A percentile compares a stretch with the other conserved stretches of the same genome.
phyloP scores from a whole-genome alignment of 345 rosid species.

The Moricandia moricandioides region DNA sequence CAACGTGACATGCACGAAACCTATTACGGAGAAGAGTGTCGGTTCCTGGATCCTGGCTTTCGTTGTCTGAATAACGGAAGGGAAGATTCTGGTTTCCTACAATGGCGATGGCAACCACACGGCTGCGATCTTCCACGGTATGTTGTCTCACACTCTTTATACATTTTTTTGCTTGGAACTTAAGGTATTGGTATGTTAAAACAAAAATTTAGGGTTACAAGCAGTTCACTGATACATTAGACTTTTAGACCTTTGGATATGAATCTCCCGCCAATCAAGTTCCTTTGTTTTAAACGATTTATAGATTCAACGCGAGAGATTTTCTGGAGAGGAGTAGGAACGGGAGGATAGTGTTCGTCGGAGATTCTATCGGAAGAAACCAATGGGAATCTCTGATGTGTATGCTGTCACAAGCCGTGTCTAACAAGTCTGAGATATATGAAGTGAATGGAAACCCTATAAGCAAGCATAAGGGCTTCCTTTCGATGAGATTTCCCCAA shows the following conservation, averaged over 20 bases:
- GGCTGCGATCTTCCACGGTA: slow-evolving; percentile 80
- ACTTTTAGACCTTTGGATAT: neutral
- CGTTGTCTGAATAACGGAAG: slow-evolving; percentile 67
- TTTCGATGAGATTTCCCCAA: slow-evolving; percentile 63
- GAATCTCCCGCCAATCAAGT: slow-evolving; percentile 21
- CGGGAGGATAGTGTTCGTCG: slow-evolving; percentile 74
- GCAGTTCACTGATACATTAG: neutral
- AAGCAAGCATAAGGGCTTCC: slow-evolving; percentile 82
- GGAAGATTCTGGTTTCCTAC: slow-evolving; percentile 51
- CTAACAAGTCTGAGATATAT: slow-evolving; percentile 55
- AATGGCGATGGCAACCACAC: slow-evolving; percentile 91
- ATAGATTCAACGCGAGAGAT: slow-evolving; percentile 73
- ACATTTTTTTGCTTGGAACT: slow-evolving; percentile 11
- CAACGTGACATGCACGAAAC: slow-evolving; percentile 31
- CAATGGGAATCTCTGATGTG: slow-evolving; percentile 90
- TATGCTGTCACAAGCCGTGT: slow-evolving; percentile 60
- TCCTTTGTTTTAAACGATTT: neutral
- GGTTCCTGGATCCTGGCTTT: slow-evolving; percentile 86
- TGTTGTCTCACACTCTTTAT: neutral
- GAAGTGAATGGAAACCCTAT: slow-evolving; percentile 71
- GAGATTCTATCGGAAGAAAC: slow-evolving; percentile 89
- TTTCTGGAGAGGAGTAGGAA: slow-evolving; percentile 64
- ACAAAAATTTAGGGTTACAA: neutral
- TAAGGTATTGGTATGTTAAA: slow-evolving; percentile 9
- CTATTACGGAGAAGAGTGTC: slow-evolving; percentile 61